A percentile compares a stretch with the other conserved stretches of the same genome.
phyloP scores from a whole-genome alignment of 352 stramenopile genomes.

The Phytophthora macrochlamydospora region DNA sequence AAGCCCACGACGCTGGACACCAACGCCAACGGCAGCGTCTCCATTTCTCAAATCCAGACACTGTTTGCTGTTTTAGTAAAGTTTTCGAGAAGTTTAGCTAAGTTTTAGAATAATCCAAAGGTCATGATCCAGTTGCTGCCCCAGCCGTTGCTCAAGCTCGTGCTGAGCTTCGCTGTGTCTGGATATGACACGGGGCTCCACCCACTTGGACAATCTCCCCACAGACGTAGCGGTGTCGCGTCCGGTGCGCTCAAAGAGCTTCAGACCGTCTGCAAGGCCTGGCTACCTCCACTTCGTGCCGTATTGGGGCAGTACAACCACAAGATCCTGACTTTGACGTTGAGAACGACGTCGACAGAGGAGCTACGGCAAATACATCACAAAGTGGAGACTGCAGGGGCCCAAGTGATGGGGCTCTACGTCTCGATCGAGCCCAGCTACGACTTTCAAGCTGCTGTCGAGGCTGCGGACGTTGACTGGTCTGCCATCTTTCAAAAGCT shows the following conservation, averaged over 20 bases:
- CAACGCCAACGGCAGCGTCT: constrained; percentile 15
- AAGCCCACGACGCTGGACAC: constrained; percentile 33
- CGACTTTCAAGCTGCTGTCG: constrained; percentile 10
- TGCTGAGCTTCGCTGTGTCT: constrained; percentile 34
- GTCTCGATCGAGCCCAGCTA: constrained; percentile 26
- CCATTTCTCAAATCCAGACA: not conserved
- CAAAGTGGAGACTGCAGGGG: constrained; percentile 6
- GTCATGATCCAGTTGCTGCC: constrained; percentile 10
- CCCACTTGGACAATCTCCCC: not conserved
- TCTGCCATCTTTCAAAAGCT: constrained; percentile 13
- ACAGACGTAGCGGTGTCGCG: not conserved
- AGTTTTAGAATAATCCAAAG: not conserved
- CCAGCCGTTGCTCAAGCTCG: constrained; percentile 26
- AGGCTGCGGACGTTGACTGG: constrained; percentile 20
- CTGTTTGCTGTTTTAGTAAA: too few relatives aligned
- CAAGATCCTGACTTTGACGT: constrained; percentile 20
- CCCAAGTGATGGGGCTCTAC: constrained; percentile 25
- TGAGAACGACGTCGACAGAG: constrained; percentile 16
- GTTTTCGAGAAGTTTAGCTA: not conserved
- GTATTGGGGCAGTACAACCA: constrained; percentile 18
- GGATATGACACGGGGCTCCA: constrained; percentile 8
- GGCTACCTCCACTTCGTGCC: constrained; percentile 27
- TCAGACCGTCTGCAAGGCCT: constrained; percentile 30
- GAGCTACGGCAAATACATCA: constrained; percentile 19
- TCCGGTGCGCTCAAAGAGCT: constrained; percentile 16